These are phyloP conservation scores for Crithidia fasciculata DNA, from an alignment of 208 protist species.

Conservation along the genomic window DNA sequence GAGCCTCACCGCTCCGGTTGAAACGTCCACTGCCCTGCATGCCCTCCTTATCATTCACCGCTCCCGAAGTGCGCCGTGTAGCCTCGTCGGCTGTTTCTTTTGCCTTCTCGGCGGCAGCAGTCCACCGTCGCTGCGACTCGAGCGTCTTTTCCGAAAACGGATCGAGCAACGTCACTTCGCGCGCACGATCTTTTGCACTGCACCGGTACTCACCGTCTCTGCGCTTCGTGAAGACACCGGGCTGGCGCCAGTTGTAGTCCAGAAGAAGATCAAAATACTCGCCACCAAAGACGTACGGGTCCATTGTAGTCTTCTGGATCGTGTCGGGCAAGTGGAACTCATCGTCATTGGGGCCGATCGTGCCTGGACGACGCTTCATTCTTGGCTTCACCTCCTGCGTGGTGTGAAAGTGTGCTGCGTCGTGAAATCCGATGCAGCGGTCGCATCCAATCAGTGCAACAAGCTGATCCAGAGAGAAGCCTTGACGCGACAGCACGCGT, in stretches of 20 bases:
- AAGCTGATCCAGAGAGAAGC: constrained; percentile 75
- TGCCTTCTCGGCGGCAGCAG: constrained; percentile 47
- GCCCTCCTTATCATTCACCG: constrained; percentile 1
- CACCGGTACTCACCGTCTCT: constrained; percentile 47
- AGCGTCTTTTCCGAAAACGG: constrained; percentile 79
- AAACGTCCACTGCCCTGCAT: constrained; percentile 22
- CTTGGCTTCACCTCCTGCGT: constrained; percentile 71
- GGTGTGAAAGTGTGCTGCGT: constrained; percentile 79
- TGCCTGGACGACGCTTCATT: constrained; percentile 35
- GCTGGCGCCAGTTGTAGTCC: constrained; percentile 82
- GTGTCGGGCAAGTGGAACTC: constrained; percentile 60
- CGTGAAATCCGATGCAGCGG: constrained; percentile 79
- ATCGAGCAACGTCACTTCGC: constrained; percentile 74
- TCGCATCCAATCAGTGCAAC: constrained; percentile 76
- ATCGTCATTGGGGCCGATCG: constrained; percentile 45
- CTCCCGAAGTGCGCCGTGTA: constrained; percentile 7
- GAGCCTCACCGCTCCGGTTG: constrained; percentile 72
- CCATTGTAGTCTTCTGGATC: constrained; percentile 73
- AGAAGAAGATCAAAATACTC: constrained; percentile 88
- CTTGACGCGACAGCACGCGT: constrained; percentile 66
- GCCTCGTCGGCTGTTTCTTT: constrained; percentile 36
- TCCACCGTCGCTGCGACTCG: constrained; percentile 47
- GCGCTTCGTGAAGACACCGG: constrained; percentile 34
- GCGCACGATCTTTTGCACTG: constrained; percentile 64
- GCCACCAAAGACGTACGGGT: constrained; percentile 88